Evolutionary conservation across 2,329 filamentous ascomycete species (phyloP), one percentile per base, ranked within the genome.

Genomic region (Penicillium decumbens): DNA sequence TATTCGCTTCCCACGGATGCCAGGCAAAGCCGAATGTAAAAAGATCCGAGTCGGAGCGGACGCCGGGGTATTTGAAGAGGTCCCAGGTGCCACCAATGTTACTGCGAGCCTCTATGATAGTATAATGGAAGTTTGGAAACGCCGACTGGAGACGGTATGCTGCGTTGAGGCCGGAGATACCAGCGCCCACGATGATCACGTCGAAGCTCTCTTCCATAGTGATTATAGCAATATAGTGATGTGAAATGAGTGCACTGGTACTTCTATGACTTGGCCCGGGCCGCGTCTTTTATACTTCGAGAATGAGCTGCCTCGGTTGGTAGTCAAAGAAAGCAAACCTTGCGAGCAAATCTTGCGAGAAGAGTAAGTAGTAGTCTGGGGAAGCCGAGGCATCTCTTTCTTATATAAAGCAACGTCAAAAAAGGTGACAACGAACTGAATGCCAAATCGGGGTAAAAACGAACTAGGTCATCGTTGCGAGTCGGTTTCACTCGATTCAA

Each of bases 21-120:
- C 84, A 88, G 2, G 77, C 66, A 57, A 87, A 88, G n/a, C 77
- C 77, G 52, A 80, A 81, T 0, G 77, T 80, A 54, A 74, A 72
- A 4, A 81, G 68, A 54, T 81, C 78, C 0, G 77, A 78, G 53
- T 81, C 77, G 1, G 79, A 80, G 39, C 79, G 53, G 41, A 78
- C 72, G 23, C 51, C 51, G 4, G 75, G 76, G 53, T 79, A 79
- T 43, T 70, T 72, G 69, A 78, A 79, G n/a, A 78, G 67, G 41
- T 72, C 72, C 77, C 77, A 79, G 20, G 77, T 79, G 13, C 77
- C 77, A n/a, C 77, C 77, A 5, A 79, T 64, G 52, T 73, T 70
- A 50, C 70, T 65, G 45, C 76, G 70, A 27, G 68, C 67, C 60
- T 79, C 77, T 23, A 79, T 65, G 35, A 79, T 72, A 3, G 70